phyloP scores from a whole-genome alignment of 2,329 filamentous ascomycete genomes.

The Penicillium polonicum region DNA sequence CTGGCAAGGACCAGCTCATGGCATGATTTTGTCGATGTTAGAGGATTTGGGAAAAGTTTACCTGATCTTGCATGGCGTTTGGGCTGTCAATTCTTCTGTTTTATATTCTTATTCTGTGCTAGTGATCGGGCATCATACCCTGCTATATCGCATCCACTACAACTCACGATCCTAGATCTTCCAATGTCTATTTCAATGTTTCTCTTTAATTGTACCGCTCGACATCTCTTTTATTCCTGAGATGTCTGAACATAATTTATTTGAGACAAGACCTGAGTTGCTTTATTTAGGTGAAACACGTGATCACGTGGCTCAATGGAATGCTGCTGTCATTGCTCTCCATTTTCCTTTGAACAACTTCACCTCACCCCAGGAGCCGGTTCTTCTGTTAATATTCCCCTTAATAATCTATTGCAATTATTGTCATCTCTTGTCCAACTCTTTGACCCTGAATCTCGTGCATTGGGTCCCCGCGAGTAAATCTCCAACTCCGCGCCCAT shows the following conservation, averaged over 20 bases:
- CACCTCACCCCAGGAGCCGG: slow-evolving; percentile 19
- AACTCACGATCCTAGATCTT: slow-evolving; percentile 17
- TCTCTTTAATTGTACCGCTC: not conserved
- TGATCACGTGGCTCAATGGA: slow-evolving; percentile 18
- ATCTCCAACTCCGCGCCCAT: slow-evolving; percentile 21
- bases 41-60: slow-evolving; percentile 24
- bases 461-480: slow-evolving; percentile 9
- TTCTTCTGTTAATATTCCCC: slow-evolving; percentile 15
- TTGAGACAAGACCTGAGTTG: not conserved
- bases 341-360: slow-evolving; percentile 1
- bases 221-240: not conserved
- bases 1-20: slow-evolving; percentile 51
- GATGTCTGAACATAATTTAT: not conserved
- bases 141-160: slow-evolving; percentile 32
- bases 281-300: slow-evolving; percentile 5
- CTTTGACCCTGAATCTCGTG: not conserved
- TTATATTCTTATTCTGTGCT: slow-evolving; percentile 17
- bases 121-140: slow-evolving; percentile 38
- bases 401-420: slow-evolving; percentile 3
- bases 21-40: slow-evolving; percentile 29
- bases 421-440: not conserved
- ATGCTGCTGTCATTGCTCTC: slow-evolving; percentile 3
- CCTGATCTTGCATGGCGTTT: slow-evolving; percentile 37
- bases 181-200: slow-evolving; percentile 1
- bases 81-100: slow-evolving; percentile 17